phyloP scores from a whole-genome alignment of 768 basidiomycete genomes.

The Serendipita vermifera region DNA sequence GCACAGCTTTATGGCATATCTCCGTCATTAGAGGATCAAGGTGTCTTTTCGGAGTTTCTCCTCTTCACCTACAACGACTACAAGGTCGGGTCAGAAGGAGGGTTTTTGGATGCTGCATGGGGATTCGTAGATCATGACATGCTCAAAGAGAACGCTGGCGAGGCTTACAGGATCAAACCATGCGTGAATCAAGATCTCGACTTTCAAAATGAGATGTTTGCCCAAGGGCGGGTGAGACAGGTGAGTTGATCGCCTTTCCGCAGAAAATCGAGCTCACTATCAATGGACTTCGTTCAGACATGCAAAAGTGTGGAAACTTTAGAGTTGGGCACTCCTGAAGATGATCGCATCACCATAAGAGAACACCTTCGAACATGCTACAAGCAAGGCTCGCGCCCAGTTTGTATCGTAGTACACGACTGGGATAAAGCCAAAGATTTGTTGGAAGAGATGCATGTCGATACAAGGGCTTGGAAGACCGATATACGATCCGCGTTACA shows the following conservation, averaged over 20 bases:
- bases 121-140: neutral
- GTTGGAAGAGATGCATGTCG: neutral
- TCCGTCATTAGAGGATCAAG: neutral
- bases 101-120: neutral
- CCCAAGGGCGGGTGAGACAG: neutral
- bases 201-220: constrained; percentile 6
- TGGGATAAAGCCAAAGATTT: neutral
- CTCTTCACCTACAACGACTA: neutral
- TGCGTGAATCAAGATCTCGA: neutral
- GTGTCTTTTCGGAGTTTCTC: neutral
- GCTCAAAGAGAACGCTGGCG: neutral
- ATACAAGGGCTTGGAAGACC: neutral
- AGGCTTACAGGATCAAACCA: neutral
- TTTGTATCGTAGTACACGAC: neutral
- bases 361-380: neutral
- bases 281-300: neutral
- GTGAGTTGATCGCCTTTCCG: neutral
- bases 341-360: neutral
- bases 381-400: neutral
- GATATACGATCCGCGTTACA: too few species aligned
- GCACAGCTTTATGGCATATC: neutral
- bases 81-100: neutral
- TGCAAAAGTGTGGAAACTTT: neutral
- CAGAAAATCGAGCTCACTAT: neutral
- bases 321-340: neutral